These are phyloP conservation scores for Diplocarpon rosae DNA, from an alignment of 2,329 filamentous ascomycete genomes.

Conservation along the genomic window DNA sequence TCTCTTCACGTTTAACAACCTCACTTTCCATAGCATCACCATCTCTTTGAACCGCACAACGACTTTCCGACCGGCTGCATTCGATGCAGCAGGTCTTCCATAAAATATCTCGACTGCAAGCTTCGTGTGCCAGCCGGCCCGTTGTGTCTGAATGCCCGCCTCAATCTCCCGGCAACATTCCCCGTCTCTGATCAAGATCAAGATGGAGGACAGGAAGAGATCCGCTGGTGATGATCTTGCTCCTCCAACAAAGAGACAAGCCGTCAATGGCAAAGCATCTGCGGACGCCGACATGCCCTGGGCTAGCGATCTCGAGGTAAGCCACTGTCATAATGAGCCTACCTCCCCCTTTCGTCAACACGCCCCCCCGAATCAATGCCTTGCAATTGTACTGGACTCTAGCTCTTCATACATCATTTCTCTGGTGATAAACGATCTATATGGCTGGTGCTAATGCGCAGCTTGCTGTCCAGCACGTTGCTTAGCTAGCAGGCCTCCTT, in stretches of 20 bases:
- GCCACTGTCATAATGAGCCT: conserved; percentile 33
- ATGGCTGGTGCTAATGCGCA: conserved; percentile 33
- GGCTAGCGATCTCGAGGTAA: conserved; percentile 63
- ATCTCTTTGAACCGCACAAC: conserved; percentile 7
- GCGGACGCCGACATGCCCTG: conserved; percentile 58
- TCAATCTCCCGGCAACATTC: conserved; percentile 46
- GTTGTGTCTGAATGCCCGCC: conserved; percentile 70
- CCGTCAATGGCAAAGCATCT: conserved; percentile 68
- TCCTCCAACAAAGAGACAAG: conserved; percentile 85
- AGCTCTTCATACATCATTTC: conserved; percentile 10
- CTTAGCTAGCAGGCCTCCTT: conserved; percentile 28
- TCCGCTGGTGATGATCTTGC: conserved; percentile 77
- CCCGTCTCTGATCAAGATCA: conserved; percentile 76
- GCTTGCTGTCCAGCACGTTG: conserved; percentile 33
- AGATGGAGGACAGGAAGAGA: conserved; percentile 99
- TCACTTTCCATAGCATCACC: background rate
- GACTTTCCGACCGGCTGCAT: conserved; percentile 12
- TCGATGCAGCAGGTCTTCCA: conserved; percentile 7
- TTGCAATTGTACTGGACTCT: conserved; percentile 15
- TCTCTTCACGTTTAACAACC: background rate
- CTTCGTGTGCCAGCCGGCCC: conserved; percentile 27
- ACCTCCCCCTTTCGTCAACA: conserved; percentile 13
- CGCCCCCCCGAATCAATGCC: conserved; percentile 7
- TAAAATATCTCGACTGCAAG: conserved; percentile 21
- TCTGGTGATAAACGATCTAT: conserved; percentile 20